Evolutionary conservation across 805 yeast species (phyloP).

Genomic region (Pichia cephalocereana): DNA sequence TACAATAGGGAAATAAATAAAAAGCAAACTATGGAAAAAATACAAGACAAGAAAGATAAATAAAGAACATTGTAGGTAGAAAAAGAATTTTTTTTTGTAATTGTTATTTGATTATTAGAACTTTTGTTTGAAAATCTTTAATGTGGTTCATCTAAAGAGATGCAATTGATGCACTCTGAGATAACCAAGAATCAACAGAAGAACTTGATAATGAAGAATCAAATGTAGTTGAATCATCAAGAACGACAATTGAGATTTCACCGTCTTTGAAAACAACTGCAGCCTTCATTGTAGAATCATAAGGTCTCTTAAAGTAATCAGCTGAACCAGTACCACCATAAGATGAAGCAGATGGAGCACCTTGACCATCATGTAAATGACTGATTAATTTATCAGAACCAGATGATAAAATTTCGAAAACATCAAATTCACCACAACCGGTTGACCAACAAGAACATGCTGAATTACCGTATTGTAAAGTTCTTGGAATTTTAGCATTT

Average conservation of each 20-base stretch:
- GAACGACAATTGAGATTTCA: slow-evolving; percentile 47
- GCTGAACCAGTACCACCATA: slow-evolving; percentile 74
- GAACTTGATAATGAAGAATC: slow-evolving; percentile 41
- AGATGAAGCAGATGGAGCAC: slow-evolving; percentile 37
- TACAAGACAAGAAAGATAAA: neutral
- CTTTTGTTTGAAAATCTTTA: neutral
- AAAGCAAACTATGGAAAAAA: neutral
- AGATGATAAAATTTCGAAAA: slow-evolving; percentile 75
- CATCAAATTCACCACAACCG: slow-evolving; percentile 97
- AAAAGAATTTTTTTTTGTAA: neutral
- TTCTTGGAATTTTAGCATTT: slow-evolving; percentile 78
- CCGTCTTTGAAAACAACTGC: slow-evolving; percentile 72
- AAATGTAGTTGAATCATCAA: slow-evolving; percentile 46
- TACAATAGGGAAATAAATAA: neutral
- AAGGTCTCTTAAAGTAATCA: slow-evolving; percentile 86
- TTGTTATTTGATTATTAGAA: neutral
- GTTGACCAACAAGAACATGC: slow-evolving; percentile 93
- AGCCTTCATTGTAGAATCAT: slow-evolving; percentile 67
- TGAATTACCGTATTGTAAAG: slow-evolving; percentile 80
- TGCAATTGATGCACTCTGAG: slow-evolving; percentile 41
- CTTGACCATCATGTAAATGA: slow-evolving; percentile 81
- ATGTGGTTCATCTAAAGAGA: neutral
- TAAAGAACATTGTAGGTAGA: neutral
- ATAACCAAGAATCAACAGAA: slow-evolving; percentile 55
- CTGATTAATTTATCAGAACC: slow-evolving; percentile 71